phyloP scores from a whole-genome alignment of 805 yeast species.

The Yarrowia sp. region DNA sequence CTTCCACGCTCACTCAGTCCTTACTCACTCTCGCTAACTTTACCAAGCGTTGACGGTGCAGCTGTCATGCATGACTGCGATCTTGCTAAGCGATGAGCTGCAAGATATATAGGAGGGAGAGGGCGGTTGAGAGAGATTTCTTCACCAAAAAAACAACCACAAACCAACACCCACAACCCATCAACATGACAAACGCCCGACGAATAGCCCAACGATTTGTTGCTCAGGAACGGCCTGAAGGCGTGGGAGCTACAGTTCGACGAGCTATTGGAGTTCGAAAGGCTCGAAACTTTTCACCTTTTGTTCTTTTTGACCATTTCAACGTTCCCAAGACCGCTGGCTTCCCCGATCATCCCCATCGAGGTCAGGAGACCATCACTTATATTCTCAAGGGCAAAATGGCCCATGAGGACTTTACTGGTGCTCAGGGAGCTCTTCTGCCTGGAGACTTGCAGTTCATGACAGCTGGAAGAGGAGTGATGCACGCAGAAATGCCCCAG shows the following conservation, averaged over 20 bases:
- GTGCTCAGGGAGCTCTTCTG: slow-evolving; percentile 74
- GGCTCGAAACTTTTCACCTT: slow-evolving; percentile 80
- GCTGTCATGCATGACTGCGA: slow-evolving; percentile 4
- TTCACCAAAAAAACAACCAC: not conserved
- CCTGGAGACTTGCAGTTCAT: slow-evolving; percentile 90
- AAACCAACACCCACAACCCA: not conserved
- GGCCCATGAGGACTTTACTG: slow-evolving; percentile 88
- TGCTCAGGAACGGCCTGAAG: slow-evolving; percentile 79
- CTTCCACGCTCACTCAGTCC: too few relatives aligned
- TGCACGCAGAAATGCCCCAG: slow-evolving; percentile 87
- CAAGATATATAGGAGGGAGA: not conserved
- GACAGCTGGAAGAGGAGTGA: slow-evolving; percentile 91
- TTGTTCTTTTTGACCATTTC: slow-evolving; percentile 82
- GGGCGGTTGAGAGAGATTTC: not conserved
- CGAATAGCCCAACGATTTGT: slow-evolving; percentile 58
- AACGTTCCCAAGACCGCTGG: slow-evolving; percentile 57
- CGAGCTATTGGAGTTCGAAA: slow-evolving; percentile 75
- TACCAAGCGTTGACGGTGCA: slow-evolving; percentile 10
- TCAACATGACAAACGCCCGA: slow-evolving; percentile 47
- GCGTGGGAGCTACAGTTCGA: slow-evolving; percentile 86
- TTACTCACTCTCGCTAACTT: not conserved
- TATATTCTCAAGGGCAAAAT: slow-evolving; percentile 68
- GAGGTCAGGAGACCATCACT: slow-evolving; percentile 84
- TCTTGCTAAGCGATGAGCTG: slow-evolving; percentile 4
- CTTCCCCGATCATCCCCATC: slow-evolving; percentile 85